Percentiles rank a stretch among this genome's conserved stretches.
Conservation (phyloP, 371 early-diverging fungal species). For the Mucor piriformis region DNA sequence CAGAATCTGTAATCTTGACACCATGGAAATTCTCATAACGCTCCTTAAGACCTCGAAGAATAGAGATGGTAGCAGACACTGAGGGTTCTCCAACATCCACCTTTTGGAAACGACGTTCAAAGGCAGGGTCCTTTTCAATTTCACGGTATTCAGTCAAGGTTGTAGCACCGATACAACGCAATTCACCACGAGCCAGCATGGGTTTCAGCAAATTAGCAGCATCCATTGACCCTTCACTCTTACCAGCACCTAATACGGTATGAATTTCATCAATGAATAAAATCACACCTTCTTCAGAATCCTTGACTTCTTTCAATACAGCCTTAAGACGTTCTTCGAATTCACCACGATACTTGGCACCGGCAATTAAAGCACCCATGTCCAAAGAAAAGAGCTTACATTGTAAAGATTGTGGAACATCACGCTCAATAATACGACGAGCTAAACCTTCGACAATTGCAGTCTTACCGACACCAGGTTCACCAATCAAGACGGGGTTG, state of each 20-base stretch:
- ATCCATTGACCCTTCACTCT: conserved; percentile 90
- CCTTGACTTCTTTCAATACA: conserved; percentile 94
- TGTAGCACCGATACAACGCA: conserved; percentile 92
- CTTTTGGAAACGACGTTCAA: conserved; percentile 89
- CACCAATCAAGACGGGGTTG: conserved; percentile 86
- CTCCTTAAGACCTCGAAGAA: conserved; percentile 85
- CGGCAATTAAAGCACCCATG: conserved; percentile 91
- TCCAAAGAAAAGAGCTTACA: conserved; percentile 92
- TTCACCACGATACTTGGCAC: conserved; percentile 95
- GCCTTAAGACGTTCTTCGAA: conserved; percentile 99
- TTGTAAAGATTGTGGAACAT: conserved; percentile 91
- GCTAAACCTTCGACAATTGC: conserved; percentile 97
- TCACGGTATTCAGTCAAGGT: conserved; percentile 85
- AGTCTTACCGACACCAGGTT: conserved; percentile 95
- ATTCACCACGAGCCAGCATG: conserved; percentile 82
- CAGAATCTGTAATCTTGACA: conserved; percentile 81
- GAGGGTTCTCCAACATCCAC: conserved; percentile 84
- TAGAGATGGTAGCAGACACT: conserved; percentile 81
- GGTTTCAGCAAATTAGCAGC: conserved; percentile 95
- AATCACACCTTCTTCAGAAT: conserved; percentile 88
- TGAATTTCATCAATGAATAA: conserved; percentile 99
- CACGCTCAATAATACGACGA: conserved; percentile 92
- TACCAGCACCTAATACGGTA: conserved; percentile 91
- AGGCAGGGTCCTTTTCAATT: conserved; percentile 88
- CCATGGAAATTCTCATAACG: conserved; percentile 87